Evolutionary conservation across 2,329 filamentous ascomycete species (phyloP).

Genomic region (Sclerotinia spermophila): DNA sequence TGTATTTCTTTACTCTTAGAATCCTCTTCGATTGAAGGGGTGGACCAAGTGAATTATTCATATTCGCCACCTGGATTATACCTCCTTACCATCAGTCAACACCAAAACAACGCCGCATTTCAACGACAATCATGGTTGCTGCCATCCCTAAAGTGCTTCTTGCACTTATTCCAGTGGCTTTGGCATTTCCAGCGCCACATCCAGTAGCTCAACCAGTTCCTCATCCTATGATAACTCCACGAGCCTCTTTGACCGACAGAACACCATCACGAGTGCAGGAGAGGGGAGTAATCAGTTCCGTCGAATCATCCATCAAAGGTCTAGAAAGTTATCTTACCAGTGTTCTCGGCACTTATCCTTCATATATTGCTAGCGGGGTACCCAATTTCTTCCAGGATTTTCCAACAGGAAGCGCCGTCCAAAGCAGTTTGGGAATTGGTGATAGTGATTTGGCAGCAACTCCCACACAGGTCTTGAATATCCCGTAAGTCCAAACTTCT

Average conservation of each 20-base stretch:
- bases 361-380: conserved; percentile 59
- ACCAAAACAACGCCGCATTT: not conserved
- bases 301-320: conserved; percentile 40
- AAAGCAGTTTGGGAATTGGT: conserved; percentile 57
- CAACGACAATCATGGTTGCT: not conserved
- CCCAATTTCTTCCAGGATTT: conserved; percentile 66
- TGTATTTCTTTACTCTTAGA: not conserved
- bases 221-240: conserved; percentile 48
- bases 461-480: conserved; percentile 67
- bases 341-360: conserved; percentile 54
- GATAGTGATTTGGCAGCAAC: conserved; percentile 56
- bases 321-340: conserved; percentile 49
- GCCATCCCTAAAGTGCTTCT: conserved; percentile 23
- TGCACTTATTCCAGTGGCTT: conserved; percentile 26
- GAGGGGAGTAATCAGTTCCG: conserved; percentile 44
- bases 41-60: not conserved
- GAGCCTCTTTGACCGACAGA: conserved; percentile 41
- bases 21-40: not conserved
- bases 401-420: conserved; percentile 58
- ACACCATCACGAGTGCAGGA: conserved; percentile 41
- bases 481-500: conserved; percentile 47
- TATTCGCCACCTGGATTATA: not conserved
- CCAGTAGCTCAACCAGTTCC: conserved; percentile 32
- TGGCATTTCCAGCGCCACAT: conserved; percentile 30
- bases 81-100: not conserved